Evolutionary conservation across 352 stramenopile species (phyloP).

Genomic region (Thalassiosira mediterranea): DNA sequence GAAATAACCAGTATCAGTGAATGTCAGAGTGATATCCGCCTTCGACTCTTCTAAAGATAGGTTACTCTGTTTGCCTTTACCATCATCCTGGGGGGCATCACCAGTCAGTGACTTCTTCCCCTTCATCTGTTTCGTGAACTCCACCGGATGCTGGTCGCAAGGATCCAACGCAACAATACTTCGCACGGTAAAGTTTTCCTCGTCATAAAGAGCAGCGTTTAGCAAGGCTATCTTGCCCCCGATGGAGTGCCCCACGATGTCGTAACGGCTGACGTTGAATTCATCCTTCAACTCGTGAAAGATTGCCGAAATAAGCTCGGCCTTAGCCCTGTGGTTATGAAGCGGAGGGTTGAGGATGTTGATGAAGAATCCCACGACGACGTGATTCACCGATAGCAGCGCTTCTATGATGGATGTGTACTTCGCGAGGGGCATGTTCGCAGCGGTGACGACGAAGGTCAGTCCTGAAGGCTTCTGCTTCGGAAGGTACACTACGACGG

Average conservation of each 20-base stretch:
- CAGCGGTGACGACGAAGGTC: slow-evolving; percentile 39
- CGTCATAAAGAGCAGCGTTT: slow-evolving; percentile 38
- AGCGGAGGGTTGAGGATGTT: slow-evolving; percentile 33
- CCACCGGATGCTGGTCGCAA: slow-evolving; percentile 42
- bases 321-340: slow-evolving; percentile 36
- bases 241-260: slow-evolving; percentile 47
- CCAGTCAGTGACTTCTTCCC: slow-evolving; percentile 3
- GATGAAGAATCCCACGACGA: slow-evolving; percentile 48
- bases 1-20: slow-evolving; percentile 35
- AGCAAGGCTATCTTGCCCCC: slow-evolving; percentile 49
- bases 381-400: slow-evolving; percentile 32
- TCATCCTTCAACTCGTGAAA: slow-evolving; percentile 43
- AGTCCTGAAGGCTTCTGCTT: slow-evolving; percentile 7
- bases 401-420: slow-evolving; percentile 36
- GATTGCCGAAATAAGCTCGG: slow-evolving; percentile 22
- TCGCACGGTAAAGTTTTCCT: slow-evolving; percentile 25
- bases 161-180: slow-evolving; percentile 49
- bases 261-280: slow-evolving; percentile 28
- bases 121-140: slow-evolving; percentile 36
- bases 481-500: slow-evolving; percentile 26
- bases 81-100: background rate
- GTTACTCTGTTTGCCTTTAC: slow-evolving; percentile 16
- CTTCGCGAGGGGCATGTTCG: slow-evolving; percentile 48
- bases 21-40: slow-evolving; percentile 46
- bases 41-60: slow-evolving; percentile 29